Percentiles rank a stretch among this genome's conserved stretches.
Conservation (phyloP, 2,329 filamentous ascomycete species). For the Nectriaceae sp. region DNA sequence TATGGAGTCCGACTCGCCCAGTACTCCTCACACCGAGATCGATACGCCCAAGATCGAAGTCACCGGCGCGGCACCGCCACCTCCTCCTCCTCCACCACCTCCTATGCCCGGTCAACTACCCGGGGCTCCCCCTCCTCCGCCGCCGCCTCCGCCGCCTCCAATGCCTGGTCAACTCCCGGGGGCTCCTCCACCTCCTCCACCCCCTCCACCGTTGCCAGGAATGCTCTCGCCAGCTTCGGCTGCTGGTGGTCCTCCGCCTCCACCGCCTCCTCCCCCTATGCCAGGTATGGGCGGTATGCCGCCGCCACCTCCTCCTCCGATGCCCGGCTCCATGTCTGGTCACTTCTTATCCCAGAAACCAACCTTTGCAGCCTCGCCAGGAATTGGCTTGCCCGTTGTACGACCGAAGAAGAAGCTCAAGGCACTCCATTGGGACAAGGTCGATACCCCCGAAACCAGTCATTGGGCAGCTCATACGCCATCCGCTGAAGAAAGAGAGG, state of each 20-base stretch:
- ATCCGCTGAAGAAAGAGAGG: conserved; percentile 86
- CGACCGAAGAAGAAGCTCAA: conserved; percentile 99
- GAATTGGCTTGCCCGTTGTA: conserved; percentile 74
- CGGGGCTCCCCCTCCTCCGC: conserved; percentile 46
- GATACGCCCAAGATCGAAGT: conserved; percentile 64
- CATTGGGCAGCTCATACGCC: conserved; percentile 89
- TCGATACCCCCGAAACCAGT: conserved; percentile 87
- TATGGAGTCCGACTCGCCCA: conserved; percentile 69
- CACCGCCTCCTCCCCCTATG: conserved; percentile 44
- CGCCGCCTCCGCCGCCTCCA: conserved; percentile 49
- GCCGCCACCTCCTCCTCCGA: conserved; percentile 62
- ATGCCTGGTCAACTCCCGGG: conserved; percentile 48
- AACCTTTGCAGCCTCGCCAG: conserved; percentile 53
- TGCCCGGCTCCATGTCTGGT: conserved; percentile 70
- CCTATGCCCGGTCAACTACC: conserved; percentile 38
- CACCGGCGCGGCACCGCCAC: conserved; percentile 40
- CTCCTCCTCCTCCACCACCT: conserved; percentile 41
- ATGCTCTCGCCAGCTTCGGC: conserved; percentile 1
- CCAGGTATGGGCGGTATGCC: conserved; percentile 43
- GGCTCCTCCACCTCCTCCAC: conserved; percentile 41
- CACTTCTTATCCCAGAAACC: conserved; percentile 72
- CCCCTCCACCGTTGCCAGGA: conserved; percentile 52
- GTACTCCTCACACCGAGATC: conserved; percentile 64
- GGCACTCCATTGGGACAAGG: conserved; percentile 98
- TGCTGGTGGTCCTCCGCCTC: conserved; percentile 26